Evolutionary conservation across 2,329 filamentous ascomycete species (phyloP), one percentile per base, ranked within the genome.

Genomic region (Aspergillus pseudotamarii): DNA sequence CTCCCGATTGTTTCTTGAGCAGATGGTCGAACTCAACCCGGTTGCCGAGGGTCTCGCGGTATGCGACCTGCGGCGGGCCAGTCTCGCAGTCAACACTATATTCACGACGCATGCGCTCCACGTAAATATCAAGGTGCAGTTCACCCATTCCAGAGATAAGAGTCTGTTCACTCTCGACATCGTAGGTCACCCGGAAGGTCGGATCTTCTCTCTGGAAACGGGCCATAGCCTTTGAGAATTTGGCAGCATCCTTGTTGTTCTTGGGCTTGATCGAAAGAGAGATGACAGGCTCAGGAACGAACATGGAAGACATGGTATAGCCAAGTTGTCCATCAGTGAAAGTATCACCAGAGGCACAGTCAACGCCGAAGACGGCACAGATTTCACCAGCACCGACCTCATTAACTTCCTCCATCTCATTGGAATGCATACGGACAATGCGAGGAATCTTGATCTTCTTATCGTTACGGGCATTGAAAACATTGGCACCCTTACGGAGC

Each of bases 71-170:
- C 5, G 95, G 95, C 77, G 97, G 92, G 62, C 95, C 95, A n/a
- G 94, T 97, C 73, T 91, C 86, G 78, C 94, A 97, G 68, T 97
- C 95, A 59, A 97, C 94, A 76, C 91, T 93, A 86, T 99, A 99
- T 81, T 99, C 95, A 75, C 95, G 91, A 71, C 91, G 91, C 83
- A 99, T 94, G 71, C 95, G 93, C 83, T 99, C 95, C 57, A 99
- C 89, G 79, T 99, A 99, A 74, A 99, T 96, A 74, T 97, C 94
- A 32, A 99, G 85, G 79, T 99, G 95, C 70, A 99, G 81, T 79
- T 99, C 95, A 70, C 95, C 95, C 95, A 99, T 99, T 64, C 95
- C 95, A 48, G 92, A 96, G 75, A 99, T 98, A 75, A 99, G 96
- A 55, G 94, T 98, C 83, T 99, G 93, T 75, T 96, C 91, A 68